Evolutionary conservation across 805 yeast species (phyloP).

Genomic region (Cephaloascus albidus): DNA sequence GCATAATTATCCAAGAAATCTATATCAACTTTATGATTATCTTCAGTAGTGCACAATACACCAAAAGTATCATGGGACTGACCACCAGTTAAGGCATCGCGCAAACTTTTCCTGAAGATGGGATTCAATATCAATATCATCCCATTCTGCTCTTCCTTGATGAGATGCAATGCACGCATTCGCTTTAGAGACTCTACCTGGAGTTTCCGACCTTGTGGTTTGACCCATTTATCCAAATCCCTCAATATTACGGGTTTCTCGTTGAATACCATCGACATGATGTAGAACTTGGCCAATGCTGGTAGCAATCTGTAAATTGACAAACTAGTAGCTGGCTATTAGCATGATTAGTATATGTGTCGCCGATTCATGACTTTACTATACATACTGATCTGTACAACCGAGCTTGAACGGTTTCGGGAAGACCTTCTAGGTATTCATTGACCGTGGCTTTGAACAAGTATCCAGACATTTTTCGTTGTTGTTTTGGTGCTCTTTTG

Average conservation of each 20-base stretch:
- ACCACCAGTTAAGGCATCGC: conserved; percentile 81
- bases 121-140: conserved; percentile 51
- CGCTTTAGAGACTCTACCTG: conserved; percentile 76
- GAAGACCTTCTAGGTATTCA: conserved; percentile 83
- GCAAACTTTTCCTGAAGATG: conserved; percentile 64
- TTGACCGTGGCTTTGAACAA: conserved; percentile 66
- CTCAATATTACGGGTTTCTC: conserved; percentile 61
- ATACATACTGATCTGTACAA: conserved; percentile 52
- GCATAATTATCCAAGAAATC: conserved; percentile 73
- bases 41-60: conserved; percentile 47
- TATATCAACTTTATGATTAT: conserved; percentile 49
- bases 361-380: background rate
- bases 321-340: conserved; percentile 80
- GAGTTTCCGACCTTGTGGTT: conserved; percentile 42
- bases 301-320: conserved; percentile 90
- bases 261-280: conserved; percentile 79
- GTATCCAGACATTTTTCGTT: conserved; percentile 9
- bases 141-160: conserved; percentile 48
- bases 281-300: conserved; percentile 77
- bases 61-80: conserved; percentile 64
- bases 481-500: background rate
- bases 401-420: conserved; percentile 75
- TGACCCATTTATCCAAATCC: conserved; percentile 72
- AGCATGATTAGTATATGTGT: background rate
- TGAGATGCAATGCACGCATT: conserved; percentile 64